Conservation (phyloP, 176 grass and related monocot species). For the Triticum urartu region DNA sequence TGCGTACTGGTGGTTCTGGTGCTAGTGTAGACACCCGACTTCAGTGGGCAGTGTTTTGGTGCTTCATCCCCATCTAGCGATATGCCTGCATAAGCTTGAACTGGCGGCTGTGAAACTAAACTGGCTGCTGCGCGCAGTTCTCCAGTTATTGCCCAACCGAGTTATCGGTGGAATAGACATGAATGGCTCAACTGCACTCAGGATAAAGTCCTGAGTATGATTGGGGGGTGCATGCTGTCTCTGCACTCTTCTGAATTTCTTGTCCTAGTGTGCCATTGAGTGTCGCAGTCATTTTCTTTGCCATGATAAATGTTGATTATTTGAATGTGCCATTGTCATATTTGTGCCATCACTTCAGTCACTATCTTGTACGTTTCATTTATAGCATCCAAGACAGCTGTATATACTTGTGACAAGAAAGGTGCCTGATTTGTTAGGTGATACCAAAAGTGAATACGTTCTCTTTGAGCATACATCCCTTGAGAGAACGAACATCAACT, state of each 20-base stretch:
- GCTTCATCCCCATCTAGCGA: background rate
- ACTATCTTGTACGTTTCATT: slow-evolving; percentile 22
- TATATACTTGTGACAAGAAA: slow-evolving; percentile 14
- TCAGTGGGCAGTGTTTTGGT: slow-evolving; percentile 1
- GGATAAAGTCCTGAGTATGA: background rate
- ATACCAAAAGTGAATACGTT: background rate
- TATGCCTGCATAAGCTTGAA: background rate
- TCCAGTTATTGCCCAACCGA: background rate
- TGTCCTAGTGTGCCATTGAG: background rate
- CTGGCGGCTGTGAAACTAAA: background rate
- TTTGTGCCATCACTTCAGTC: background rate
- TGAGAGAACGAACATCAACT: background rate
- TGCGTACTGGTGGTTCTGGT: background rate
- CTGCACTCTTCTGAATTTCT: background rate
- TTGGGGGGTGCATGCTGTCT: slow-evolving; percentile 22
- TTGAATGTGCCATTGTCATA: slow-evolving; percentile 8
- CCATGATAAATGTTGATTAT: background rate
- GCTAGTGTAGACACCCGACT: background rate
- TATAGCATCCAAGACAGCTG: slow-evolving; percentile 1
- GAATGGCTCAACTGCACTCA: background rate
- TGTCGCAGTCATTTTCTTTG: background rate
- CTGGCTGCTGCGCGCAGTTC: no score
- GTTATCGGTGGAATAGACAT: background rate
- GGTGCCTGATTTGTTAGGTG: background rate
- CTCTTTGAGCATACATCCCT: slow-evolving; percentile 8